Conservation (phyloP, 768 basidiomycete species). For the Filobasidium floriforme region DNA sequence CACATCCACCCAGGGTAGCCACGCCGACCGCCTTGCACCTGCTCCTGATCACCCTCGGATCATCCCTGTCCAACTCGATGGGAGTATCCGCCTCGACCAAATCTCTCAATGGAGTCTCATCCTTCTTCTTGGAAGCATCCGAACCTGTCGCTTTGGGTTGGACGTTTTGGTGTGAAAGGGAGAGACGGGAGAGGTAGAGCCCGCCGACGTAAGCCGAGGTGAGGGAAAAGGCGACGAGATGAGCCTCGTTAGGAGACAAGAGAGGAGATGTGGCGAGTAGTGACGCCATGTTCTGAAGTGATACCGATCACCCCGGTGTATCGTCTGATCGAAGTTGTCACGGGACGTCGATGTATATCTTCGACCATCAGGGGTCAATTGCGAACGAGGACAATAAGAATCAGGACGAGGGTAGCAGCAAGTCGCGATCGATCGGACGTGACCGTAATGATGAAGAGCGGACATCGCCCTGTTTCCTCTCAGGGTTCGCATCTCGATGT, state of each 20-base stretch:
- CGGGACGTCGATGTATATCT: no score
- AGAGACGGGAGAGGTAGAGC: conserved; percentile 55
- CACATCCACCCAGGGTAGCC: conserved; percentile 58
- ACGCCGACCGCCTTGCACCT: conserved; percentile 61
- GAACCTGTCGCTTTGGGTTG: neutral
- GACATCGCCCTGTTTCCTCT: neutral
- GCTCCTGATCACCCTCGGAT: conserved; percentile 74
- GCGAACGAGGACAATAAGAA: no score
- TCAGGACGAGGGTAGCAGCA: no score
- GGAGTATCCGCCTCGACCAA: conserved; percentile 28
- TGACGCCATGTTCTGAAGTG: neutral
- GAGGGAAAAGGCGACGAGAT: conserved; percentile 56
- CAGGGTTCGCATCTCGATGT: neutral
- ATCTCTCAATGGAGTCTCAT: conserved; percentile 16
- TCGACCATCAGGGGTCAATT: no score
- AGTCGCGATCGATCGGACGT: no score
- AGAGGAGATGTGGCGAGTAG: conserved; percentile 3
- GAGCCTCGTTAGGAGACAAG: conserved; percentile 46
- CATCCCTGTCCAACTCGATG: conserved; percentile 58
- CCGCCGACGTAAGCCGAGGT: conserved; percentile 70
- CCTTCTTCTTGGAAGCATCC: neutral
- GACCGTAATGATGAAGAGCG: no score
- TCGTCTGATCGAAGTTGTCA: no score
- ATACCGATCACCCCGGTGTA: no score
- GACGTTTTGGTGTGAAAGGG: neutral